Evolutionary conservation across 345 rosid species (phyloP), one percentile per base, ranked within the genome.

Genomic region (Syzygium aromaticum): DNA sequence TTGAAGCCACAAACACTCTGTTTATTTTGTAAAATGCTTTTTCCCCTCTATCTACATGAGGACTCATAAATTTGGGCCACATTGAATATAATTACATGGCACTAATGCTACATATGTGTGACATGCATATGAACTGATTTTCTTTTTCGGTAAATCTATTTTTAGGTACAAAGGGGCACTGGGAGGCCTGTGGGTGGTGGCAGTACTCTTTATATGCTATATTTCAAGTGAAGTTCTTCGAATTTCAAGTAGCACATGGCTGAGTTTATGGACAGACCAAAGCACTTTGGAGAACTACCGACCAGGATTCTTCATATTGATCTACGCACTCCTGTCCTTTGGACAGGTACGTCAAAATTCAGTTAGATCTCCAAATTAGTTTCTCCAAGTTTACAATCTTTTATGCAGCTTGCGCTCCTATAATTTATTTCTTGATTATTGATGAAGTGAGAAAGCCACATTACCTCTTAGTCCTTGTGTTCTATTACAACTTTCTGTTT

Each of bases 241-340:
- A 91, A 92, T 98, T 86, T 94, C 93, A 64, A 94, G 97, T 88
- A 95, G 99, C 92, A 93, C 93, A 46, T 98, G 99, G 99, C 92
- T 96, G 90, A 93, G 99, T 90, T 87, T 90, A 84, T 98, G 98
- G 99, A 96, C 99, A 3, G 93, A 94, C 88, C 96, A 90, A 91
- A 95, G 94, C 91, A 90, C 95, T 64, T 89, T 92, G 11, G 90
- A 87, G 91, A 91, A 77, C 30, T 96, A 93, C 86, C 94, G 92
- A 33, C 94, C 95, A 46, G 90, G 92, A 38, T 91, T 86, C 92
- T 98, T 92, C 89, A 94, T 95, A 85, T 28, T 91, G 33, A 86
- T 94, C 64, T 98, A 96, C 88, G 88, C 96, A 9, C 87, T 94
- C 88, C 93, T 98, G 57, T 97, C 94, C 15, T 88, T 94, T 93